Evolutionary conservation across 768 basidiomycete genomes (phyloP), one percentile per base, ranked within the genome.

Genomic region (Agrocybe pediades): DNA sequence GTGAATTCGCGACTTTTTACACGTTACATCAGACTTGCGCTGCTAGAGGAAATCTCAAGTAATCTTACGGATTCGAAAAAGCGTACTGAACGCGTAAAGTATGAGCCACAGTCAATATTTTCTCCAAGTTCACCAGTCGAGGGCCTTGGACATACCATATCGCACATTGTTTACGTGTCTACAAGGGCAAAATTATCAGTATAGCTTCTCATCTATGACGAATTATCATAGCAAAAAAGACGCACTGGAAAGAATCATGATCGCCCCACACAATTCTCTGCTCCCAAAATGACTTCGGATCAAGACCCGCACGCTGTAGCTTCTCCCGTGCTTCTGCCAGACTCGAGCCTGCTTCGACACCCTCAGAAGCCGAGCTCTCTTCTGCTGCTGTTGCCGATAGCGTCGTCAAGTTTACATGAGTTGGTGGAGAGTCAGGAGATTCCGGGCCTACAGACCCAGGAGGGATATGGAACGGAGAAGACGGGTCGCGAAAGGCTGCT

Each of bases 101-200:
- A 49, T 24, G 23, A 26, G 16, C 11, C 33, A 21, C 11, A 51
- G 16, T 19, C 2, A 40, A 17, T 11, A 20, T 15, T n/a, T n/a
- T n/a, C n/a, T n/a, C n/a, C n/a, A n/a, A n/a, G n/a, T n/a, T n/a
- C n/a, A n/a, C n/a, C n/a, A n/a, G n/a, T n/a, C n/a, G n/a, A n/a
- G n/a, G 29, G 39, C 26, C 24, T 25, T 16, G 17, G 41, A 67
- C 77, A 65, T 60, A 90, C 88, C 70, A 63, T 91, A 90, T 53
- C 81, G 83, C 15, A 83, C 86, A 57, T 91, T 91, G 59, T 90
- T 90, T 20, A 90, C 88, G 60, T 91, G 89, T 64, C 89, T 91
- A 47, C 15, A 9, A 8, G 40, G 42, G 25, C 40, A 24, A 54
- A 19, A 42, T 24, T 33, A 11, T 29, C 57, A 52, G 46, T 25